phyloP scores from a whole-genome alignment of 768 basidiomycete genomes.

The Kwoniella sp. region DNA sequence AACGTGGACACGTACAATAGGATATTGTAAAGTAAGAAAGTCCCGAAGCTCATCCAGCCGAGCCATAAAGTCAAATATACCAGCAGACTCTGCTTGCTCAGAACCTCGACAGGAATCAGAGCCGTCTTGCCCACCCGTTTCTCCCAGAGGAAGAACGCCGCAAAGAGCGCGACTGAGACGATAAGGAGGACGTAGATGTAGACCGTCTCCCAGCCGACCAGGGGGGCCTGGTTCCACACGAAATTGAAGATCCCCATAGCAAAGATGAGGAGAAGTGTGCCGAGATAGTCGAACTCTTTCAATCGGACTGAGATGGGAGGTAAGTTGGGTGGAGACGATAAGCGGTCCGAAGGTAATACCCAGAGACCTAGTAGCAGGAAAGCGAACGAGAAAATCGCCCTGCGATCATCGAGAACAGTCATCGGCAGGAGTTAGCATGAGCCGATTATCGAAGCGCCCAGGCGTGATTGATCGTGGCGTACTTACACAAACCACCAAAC shows the following conservation, averaged over 20 bases:
- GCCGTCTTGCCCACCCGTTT: constrained; percentile 26
- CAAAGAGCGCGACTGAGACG: constrained; percentile 22
- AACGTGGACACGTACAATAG: constrained; percentile 27
- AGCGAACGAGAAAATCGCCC: constrained; percentile 24
- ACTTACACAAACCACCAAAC: constrained; percentile 38
- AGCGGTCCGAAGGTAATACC: constrained; percentile 24
- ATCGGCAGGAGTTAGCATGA: too few species aligned
- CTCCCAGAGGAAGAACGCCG: constrained; percentile 33
- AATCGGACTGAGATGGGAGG: not conserved
- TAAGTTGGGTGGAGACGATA: constrained; percentile 4
- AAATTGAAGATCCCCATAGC: constrained; percentile 45
- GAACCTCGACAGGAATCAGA: constrained; percentile 34
- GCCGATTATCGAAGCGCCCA: too few species aligned
- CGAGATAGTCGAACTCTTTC: constrained; percentile 31
- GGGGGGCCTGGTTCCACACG: constrained; percentile 41
- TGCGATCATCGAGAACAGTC: not conserved
- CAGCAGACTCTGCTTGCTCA: constrained; percentile 28
- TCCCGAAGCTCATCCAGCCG: constrained; percentile 30
- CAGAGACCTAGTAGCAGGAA: constrained; percentile 26
- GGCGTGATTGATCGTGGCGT: too few species aligned
- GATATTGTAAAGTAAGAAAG: constrained; percentile 33
- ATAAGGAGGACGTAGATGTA: constrained; percentile 39
- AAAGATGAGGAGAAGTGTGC: constrained; percentile 31
- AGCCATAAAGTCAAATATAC: constrained; percentile 27
- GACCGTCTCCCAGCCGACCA: constrained; percentile 35